A percentile compares a stretch with the other conserved stretches of the same genome.
Evolutionary conservation across 495 filamentous ascomycete genomes (phyloP).

Genomic region (Neurospora tetraspora): DNA sequence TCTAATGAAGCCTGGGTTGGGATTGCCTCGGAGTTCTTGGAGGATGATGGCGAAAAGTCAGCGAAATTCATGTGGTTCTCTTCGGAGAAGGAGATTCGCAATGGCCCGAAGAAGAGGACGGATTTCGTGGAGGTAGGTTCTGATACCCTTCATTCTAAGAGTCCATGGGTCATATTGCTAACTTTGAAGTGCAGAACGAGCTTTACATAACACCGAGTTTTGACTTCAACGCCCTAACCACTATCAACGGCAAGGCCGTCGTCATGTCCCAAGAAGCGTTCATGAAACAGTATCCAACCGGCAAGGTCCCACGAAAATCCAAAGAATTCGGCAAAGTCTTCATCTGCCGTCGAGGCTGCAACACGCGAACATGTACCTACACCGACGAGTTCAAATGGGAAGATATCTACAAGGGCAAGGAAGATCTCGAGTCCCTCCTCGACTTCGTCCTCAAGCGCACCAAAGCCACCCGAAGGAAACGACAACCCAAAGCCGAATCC

Average conservation of each 20-base stretch:
- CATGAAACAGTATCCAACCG: constrained; percentile 57
- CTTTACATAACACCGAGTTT: constrained; percentile 80
- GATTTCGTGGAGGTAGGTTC: constrained; percentile 59
- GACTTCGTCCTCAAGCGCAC: constrained; percentile 58
- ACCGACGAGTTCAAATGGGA: constrained; percentile 93
- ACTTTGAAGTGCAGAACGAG: constrained; percentile 51
- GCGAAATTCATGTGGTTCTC: constrained; percentile 87
- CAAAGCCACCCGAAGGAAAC: constrained; percentile 57
- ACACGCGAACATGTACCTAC: constrained; percentile 77
- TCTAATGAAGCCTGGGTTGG: constrained; percentile 82
- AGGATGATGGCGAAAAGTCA: constrained; percentile 53
- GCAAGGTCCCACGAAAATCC: constrained; percentile 62
- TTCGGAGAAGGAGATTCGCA: constrained; percentile 76
- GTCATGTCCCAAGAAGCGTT: constrained; percentile 67
- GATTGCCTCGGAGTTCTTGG: constrained; percentile 69
- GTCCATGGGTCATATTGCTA: neutral
- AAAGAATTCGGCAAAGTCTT: constrained; percentile 81
- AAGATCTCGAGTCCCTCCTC: constrained; percentile 52
- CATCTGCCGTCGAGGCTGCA: constrained; percentile 81
- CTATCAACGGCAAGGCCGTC: constrained; percentile 79
- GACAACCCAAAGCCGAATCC: constrained; percentile 15
- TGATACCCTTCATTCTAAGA: neutral
- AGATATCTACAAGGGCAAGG: constrained; percentile 58
- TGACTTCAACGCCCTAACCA: constrained; percentile 76
- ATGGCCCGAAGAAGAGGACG: constrained; percentile 67